Evolutionary conservation across 768 basidiomycete species (phyloP).

Genomic region (Tulasnella sp.): DNA sequence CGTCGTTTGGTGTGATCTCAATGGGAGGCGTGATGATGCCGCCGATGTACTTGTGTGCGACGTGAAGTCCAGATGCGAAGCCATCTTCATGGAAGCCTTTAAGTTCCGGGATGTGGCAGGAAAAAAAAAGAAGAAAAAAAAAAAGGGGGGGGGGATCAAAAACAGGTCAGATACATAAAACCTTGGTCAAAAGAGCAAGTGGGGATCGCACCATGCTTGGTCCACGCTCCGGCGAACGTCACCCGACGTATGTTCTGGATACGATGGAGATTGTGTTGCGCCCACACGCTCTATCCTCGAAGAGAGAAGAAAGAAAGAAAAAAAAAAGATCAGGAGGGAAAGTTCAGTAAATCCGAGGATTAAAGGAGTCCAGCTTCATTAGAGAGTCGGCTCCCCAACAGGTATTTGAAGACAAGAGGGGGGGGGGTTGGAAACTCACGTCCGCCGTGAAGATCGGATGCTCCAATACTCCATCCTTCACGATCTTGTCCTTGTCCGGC

Average conservation of each 20-base stretch:
- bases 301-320: too few relatives aligned
- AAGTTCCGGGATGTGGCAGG: too few relatives aligned
- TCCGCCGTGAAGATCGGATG: slow-evolving; percentile 54
- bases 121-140: too few relatives aligned
- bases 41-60: slow-evolving; percentile 21
- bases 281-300: slow-evolving; percentile 18
- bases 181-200: not conserved
- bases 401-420: not conserved
- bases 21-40: not conserved
- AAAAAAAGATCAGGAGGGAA: too few relatives aligned
- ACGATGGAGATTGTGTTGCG: slow-evolving; percentile 39
- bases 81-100: slow-evolving; percentile 79
- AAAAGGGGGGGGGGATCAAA: too few relatives aligned
- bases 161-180: too few relatives aligned
- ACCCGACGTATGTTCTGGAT: slow-evolving; percentile 57
- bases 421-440: slow-evolving; percentile 33
- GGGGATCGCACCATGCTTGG: slow-evolving; percentile 36
- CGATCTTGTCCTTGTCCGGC: slow-evolving; percentile 27
- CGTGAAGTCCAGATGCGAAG: slow-evolving; percentile 39
- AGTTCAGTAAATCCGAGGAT: too few relatives aligned
- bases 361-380: too few relatives aligned
- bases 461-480: slow-evolving; percentile 48
- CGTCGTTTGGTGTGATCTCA: not conserved
- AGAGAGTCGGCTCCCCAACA: too few relatives aligned
- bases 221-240: slow-evolving; percentile 59